These are phyloP conservation scores for Periconia macrospinosa DNA, from an alignment of 2,329 filamentous ascomycete species.

Conservation along the genomic window DNA sequence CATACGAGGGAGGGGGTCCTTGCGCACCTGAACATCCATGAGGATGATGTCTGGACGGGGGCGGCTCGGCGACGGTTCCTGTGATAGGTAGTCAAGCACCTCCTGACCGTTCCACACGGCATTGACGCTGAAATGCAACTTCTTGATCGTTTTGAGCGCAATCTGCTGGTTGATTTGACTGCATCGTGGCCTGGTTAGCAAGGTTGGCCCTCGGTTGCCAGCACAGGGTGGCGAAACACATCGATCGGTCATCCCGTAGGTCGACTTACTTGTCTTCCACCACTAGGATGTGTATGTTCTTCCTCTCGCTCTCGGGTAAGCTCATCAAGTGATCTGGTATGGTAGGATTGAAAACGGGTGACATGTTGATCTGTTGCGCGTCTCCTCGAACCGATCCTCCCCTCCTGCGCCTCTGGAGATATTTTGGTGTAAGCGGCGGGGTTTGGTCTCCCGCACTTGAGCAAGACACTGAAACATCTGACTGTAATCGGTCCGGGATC, in stretches of 20 bases:
- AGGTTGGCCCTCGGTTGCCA: not conserved
- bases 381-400: conserved; percentile 5
- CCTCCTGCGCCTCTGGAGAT: conserved; percentile 20
- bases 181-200: conserved; percentile 6
- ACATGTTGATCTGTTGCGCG: conserved; percentile 14
- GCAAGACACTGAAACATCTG: conserved; percentile 61
- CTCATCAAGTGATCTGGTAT: conserved; percentile 44
- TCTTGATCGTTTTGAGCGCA: conserved; percentile 72
- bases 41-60: conserved; percentile 72
- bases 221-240: not conserved
- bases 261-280: conserved; percentile 75
- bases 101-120: conserved; percentile 80
- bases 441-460: conserved; percentile 65
- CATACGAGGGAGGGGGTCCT: not conserved
- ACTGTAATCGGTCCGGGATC: conserved; percentile 67
- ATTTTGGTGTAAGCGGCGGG: conserved; percentile 42
- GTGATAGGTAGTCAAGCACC: conserved; percentile 69
- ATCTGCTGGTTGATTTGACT: conserved; percentile 72
- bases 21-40: conserved; percentile 72
- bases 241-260: not conserved
- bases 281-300: conserved; percentile 69
- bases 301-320: conserved; percentile 60
- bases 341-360: conserved; percentile 26
- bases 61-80: conserved; percentile 54
- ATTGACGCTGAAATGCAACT: conserved; percentile 70